Conservation (phyloP, 176 grass and related monocot genomes). For the Saccharum spontaneum region DNA sequence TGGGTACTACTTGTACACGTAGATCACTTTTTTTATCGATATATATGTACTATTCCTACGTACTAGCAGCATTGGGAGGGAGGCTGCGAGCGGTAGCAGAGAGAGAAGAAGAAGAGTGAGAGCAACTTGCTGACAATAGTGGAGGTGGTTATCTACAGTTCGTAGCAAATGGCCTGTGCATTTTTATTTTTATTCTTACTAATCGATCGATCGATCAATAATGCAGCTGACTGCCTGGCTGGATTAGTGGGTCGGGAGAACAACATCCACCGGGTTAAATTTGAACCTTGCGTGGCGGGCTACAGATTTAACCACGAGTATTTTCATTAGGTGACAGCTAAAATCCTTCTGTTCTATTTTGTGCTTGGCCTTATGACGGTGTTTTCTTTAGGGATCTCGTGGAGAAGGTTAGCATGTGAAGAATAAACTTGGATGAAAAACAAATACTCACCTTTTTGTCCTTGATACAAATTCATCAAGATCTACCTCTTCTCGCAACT, state of each 20-base stretch:
- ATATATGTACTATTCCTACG: neutral
- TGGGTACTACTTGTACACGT: slow-evolving; percentile 6
- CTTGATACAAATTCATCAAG: too few relatives aligned
- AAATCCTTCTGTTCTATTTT: too few relatives aligned
- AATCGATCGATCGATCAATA: slow-evolving; percentile 5
- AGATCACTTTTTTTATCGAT: slow-evolving; percentile 4
- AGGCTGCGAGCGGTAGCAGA: neutral
- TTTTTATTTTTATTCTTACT: neutral
- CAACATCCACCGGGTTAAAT: neutral
- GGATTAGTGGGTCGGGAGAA: neutral
- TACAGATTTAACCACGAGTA: neutral
- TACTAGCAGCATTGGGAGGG: neutral
- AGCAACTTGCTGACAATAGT: slow-evolving; percentile 18
- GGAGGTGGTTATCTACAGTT: slow-evolving; percentile 30
- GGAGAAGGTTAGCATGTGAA: too few relatives aligned
- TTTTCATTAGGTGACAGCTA: too few relatives aligned
- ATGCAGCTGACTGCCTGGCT: neutral
- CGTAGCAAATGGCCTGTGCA: slow-evolving; percentile 3
- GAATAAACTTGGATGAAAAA: too few relatives aligned
- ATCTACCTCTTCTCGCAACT: too few relatives aligned
- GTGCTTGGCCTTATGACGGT: too few relatives aligned
- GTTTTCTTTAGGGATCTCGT: too few relatives aligned
- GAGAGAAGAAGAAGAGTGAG: neutral
- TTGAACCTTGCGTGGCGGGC: neutral
- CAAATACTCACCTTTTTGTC: too few relatives aligned